phyloP scores from a whole-genome alignment of 1,284 basidiomycete species.

The Polyporus tsugae region DNA sequence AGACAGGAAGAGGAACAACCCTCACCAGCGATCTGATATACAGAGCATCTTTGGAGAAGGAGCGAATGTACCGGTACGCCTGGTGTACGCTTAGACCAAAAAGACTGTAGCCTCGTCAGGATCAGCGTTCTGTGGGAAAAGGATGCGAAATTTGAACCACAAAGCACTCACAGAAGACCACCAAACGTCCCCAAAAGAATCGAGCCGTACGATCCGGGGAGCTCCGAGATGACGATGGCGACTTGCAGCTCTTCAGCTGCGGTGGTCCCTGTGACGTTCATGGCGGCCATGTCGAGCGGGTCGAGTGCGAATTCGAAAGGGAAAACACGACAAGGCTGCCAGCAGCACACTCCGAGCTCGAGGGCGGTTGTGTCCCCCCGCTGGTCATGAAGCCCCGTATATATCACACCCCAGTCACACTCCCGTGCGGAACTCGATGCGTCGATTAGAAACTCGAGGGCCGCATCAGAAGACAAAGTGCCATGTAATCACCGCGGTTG shows the following conservation, averaged over 20 bases:
- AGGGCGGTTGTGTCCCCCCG: background rate
- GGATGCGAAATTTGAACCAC: background rate
- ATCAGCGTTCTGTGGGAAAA: background rate
- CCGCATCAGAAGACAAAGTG: background rate
- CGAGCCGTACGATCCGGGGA: slow-evolving; percentile 12
- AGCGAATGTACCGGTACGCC: slow-evolving; percentile 11
- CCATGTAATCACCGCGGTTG: background rate
- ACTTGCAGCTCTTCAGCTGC: background rate
- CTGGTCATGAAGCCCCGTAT: background rate
- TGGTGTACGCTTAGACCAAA: slow-evolving; percentile 17
- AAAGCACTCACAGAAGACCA: slow-evolving; percentile 14
- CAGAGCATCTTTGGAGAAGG: slow-evolving; percentile 13
- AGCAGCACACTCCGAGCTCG: background rate
- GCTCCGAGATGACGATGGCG: background rate
- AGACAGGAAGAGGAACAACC: background rate
- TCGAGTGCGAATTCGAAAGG: background rate
- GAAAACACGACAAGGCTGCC: slow-evolving; percentile 7
- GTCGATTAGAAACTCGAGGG: background rate
- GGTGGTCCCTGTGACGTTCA: background rate
- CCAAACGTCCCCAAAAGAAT: slow-evolving; percentile 16
- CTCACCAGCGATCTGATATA: slow-evolving; percentile 20
- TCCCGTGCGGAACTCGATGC: background rate
- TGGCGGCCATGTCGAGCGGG: slow-evolving; percentile 5
- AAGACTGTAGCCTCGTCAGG: background rate
- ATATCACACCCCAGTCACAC: background rate